Base-by-base conservation (phyloP, 148 eudicot genomes). In the Chenopodium album region DNA sequence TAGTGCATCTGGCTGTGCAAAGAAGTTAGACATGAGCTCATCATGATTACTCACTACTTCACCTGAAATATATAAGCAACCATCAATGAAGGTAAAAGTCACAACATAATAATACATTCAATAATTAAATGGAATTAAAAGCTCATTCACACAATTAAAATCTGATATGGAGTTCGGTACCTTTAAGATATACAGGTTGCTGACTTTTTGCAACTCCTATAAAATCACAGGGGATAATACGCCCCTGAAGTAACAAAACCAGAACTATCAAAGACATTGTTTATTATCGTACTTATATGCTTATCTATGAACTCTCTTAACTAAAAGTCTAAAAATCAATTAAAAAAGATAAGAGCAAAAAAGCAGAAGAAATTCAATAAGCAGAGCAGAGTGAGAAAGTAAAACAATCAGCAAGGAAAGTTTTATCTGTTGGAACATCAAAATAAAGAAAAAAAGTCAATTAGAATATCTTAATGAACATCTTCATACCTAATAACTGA, bases 11-110 rank as follows among this genome's bases (percentile, higher is more conserved):
- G 99, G 94, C 85, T 96, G 99, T 66, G 99, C 99, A 84, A 96
- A 96, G 83, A 96, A 96, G 90, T 96, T 96, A 6, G 99, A 96
- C 99, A 96, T 96, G 75, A 96, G 94, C 90, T 96, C 99, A 89
- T 96, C 99, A 73, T 96, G 99, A 82, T 96, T 96, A 77, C 92
- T 89, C 63, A 92, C 99, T 71, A 90, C 87, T 89, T 96, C 99
- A 79, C 91, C 99, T 96, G 91, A 74, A 86, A 85, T 77, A 77
- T 79, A 65, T 64, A 76, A 75, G 65, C 29, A 79, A 80, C 11
- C 28, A 48, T 64, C 46, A 62, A 62, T 13, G 71, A 63, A 64
- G 56, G 32, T 44, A 76, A 78, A 71, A 19, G 31, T 71, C 41
- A 60, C n/a, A 76, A 47, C 76, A 68, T 74, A 67, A 10, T 28